Conservation (phyloP, 139 green algal species). For the Pleodorina starrii region DNA sequence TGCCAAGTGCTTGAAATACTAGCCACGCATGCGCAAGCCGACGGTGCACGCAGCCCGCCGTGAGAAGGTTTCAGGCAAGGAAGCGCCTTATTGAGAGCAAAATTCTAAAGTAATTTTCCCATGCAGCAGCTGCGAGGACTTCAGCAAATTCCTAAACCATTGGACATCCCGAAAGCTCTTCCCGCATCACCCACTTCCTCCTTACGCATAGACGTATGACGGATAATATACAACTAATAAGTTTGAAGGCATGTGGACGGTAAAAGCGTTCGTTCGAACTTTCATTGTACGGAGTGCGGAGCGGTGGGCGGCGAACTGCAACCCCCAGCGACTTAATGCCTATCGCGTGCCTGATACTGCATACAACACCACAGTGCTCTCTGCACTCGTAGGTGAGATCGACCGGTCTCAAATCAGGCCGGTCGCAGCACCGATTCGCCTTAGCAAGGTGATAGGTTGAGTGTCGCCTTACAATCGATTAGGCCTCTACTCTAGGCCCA, state of each 20-base stretch:
- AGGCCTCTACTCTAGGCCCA: not conserved
- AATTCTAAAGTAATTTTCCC: no score
- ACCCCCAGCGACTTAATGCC: constrained; percentile 10
- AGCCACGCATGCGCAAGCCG: no score
- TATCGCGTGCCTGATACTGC: not conserved
- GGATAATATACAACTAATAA: not conserved
- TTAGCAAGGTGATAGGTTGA: constrained; percentile 23
- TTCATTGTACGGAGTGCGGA: constrained; percentile 1
- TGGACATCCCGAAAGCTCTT: not conserved
- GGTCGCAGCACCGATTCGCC: not conserved
- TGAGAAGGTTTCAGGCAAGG: no score
- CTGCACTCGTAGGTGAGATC: constrained; percentile 23
- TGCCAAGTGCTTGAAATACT: no score
- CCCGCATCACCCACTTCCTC: not conserved
- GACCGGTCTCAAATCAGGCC: not conserved
- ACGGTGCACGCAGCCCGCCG: no score
- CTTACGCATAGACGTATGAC: not conserved
- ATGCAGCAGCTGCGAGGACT: no score
- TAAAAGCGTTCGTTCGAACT: constrained; percentile 22
- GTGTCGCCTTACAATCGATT: not conserved
- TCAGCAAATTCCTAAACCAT: not conserved
- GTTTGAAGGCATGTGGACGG: not conserved
- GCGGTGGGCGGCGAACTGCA: constrained; percentile 23
- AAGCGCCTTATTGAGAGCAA: no score
- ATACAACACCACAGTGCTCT: constrained; percentile 20